Evolutionary conservation across 805 yeast genomes (phyloP), one percentile per base, ranked within the genome.

Genomic region (Starmerella asiatica): DNA sequence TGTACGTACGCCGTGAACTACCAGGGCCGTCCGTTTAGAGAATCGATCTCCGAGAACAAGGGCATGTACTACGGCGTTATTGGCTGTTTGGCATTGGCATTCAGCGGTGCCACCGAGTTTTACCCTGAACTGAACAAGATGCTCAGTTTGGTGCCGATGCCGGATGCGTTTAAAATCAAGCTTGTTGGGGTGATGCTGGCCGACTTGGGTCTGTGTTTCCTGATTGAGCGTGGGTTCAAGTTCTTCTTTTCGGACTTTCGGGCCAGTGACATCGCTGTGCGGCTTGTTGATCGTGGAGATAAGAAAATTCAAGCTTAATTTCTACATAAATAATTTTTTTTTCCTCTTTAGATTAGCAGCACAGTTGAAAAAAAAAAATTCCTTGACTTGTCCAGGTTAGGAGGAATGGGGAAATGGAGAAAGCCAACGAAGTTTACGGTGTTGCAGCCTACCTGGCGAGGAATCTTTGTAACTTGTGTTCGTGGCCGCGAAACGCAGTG

Each of bases 1-100:
- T 83, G 96, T 14, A 91, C 98, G 0, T 91, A 86, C 67, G 95
- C 95, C 17, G 95, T 91, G 43, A 91, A 91, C 64, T 91, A 91
- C 62, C 94, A 84, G 65, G 98, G 98, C 40, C 76, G 80, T 51
- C 98, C 98, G 40, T 91, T 91, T 67, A 79, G 93, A 60, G 94
- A 91, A 64, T 75, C 83, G 42, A 79, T 91, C 53, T 68, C 67
- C 39, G 94, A 80, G 60, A 91, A 91, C 64, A 81, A 78, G 62
- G 97, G 96, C 49, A 91, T 91, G 97, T 88, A 79, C 64, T 88
- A 83, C 52, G 98, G 98, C 19, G 69, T 91, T 42, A 57, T 88
- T 28, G 94, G 94, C 50, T 96, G 88, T 49, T 79, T 93, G 19
- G 83, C 72, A 30, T 69, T 91, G 54, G 93, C 96, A 1, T 61